Conservation (phyloP, 768 basidiomycete genomes). For the Rhodosporidiobolus sp. region DNA sequence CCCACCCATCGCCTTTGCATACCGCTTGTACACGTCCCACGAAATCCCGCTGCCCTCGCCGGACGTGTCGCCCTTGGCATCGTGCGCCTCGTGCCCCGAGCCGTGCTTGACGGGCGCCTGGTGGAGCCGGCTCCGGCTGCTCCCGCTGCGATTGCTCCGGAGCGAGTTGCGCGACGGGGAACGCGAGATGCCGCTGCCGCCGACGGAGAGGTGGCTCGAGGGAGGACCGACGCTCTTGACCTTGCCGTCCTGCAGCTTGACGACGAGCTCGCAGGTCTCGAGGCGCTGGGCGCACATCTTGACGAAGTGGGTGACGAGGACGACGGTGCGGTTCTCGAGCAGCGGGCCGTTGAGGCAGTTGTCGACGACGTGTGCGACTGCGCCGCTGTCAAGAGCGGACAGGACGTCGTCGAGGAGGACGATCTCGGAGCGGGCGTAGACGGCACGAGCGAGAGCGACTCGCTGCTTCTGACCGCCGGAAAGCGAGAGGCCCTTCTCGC, state of each 20-base stretch:
- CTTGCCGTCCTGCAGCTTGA: conserved; percentile 18
- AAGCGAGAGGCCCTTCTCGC: conserved; percentile 33
- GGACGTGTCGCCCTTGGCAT: conserved; percentile 10
- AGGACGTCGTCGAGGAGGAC: conserved; percentile 40
- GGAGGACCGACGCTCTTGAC: conserved; percentile 7
- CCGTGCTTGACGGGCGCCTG: conserved; percentile 29
- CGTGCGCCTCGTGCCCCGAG: neutral
- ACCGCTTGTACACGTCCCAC: conserved; percentile 21
- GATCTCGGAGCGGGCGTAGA: conserved; percentile 72
- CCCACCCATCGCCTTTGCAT: conserved; percentile 31
- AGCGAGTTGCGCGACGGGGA: conserved; percentile 4
- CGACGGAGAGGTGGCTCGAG: neutral
- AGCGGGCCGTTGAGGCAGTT: conserved; percentile 65
- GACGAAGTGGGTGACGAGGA: conserved; percentile 53
- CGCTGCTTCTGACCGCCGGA: conserved; percentile 38
- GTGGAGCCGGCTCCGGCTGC: neutral
- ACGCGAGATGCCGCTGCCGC: conserved; percentile 7
- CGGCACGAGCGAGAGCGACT: conserved; percentile 71
- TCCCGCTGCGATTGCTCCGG: neutral
- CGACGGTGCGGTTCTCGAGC: conserved; percentile 65
- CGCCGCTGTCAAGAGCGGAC: conserved; percentile 57
- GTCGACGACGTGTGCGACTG: conserved; percentile 51
- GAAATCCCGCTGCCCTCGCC: conserved; percentile 15
- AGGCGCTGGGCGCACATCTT: conserved; percentile 24
- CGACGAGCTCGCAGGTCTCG: conserved; percentile 15